A percentile compares a stretch with the other conserved stretches of the same genome.
Evolutionary conservation across 495 filamentous ascomycete genomes (phyloP).

Genomic region (Cercophora samala): DNA sequence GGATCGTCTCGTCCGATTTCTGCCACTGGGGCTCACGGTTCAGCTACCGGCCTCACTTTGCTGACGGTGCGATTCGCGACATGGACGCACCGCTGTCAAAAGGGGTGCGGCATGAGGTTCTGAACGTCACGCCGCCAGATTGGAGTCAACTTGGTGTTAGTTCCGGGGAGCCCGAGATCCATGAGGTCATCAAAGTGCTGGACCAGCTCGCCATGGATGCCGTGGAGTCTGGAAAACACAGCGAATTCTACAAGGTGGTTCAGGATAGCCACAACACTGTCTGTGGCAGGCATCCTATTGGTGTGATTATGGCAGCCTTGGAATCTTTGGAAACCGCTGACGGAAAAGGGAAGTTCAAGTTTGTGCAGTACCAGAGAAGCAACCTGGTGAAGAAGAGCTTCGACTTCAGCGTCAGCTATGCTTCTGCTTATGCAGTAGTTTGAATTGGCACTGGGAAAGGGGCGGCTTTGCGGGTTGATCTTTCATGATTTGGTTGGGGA

Average conservation of each 20-base stretch:
- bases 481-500: background rate
- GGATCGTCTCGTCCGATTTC: conserved; percentile 91
- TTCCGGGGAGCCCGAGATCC: conserved; percentile 55
- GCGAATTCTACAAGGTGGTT: conserved; percentile 64
- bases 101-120: conserved; percentile 55
- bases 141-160: conserved; percentile 31
- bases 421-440: conserved; percentile 70
- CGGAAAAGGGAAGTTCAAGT: conserved; percentile 66
- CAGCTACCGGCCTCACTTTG: conserved; percentile 56
- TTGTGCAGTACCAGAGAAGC: conserved; percentile 90
- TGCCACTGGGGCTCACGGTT: conserved; percentile 94
- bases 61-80: conserved; percentile 24
- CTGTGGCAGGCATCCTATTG: conserved; percentile 93
- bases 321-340: conserved; percentile 51
- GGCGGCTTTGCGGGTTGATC: no score
- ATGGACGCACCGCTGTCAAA: conserved; percentile 42
- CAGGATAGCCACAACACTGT: conserved; percentile 82
- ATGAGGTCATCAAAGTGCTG: conserved; percentile 79
- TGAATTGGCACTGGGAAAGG: conserved; percentile 20
- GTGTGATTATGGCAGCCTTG: conserved; percentile 84
- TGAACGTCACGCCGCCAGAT: conserved; percentile 43
- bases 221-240: conserved; percentile 69
- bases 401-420: conserved; percentile 96
- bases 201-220: conserved; percentile 81
- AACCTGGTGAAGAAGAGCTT: conserved; percentile 62